phyloP scores from a whole-genome alignment of 2,329 filamentous ascomycete species.

The Diaporthe nobilis region DNA sequence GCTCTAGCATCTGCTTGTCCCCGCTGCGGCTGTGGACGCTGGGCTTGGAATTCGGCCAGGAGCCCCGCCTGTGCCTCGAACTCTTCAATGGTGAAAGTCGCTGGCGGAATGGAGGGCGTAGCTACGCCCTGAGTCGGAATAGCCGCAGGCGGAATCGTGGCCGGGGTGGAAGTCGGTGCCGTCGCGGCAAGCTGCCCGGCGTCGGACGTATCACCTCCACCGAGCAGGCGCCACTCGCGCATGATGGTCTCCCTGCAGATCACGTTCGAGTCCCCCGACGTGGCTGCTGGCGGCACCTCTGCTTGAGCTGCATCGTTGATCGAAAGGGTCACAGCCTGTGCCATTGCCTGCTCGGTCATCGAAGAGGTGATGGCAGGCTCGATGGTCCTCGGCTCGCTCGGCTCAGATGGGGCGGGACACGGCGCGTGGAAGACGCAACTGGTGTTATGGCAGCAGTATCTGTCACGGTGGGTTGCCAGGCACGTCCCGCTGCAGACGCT shows the following conservation, averaged over 20 bases:
- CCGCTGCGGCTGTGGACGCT: rapidly evolving
- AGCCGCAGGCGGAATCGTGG: neutral
- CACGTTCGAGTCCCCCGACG: neutral
- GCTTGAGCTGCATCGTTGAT: no score
- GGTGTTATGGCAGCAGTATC: conserved; percentile 32
- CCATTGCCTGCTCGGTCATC: neutral
- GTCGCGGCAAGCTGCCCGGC: neutral
- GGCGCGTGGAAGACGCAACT: conserved; percentile 9
- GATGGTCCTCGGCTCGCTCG: neutral
- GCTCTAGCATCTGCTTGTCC: no score
- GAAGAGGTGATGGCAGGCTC: neutral
- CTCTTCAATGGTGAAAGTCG: neutral
- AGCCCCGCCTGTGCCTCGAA: conserved; percentile 19
- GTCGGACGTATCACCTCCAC: neutral
- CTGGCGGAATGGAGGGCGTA: neutral
- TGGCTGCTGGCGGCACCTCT: neutral
- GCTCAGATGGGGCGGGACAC: neutral
- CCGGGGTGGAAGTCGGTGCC: neutral
- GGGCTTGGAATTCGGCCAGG: neutral
- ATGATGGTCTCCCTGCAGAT: neutral
- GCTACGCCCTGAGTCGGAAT: neutral
- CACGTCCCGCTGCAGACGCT: neutral
- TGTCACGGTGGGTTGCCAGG: neutral
- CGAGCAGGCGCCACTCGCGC: neutral
- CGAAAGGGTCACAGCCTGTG: rapidly evolving